A percentile compares a stretch with the other conserved stretches of the same genome.
Conservation (phyloP, 106 monocot genomes). For the Posidonia australis region DNA sequence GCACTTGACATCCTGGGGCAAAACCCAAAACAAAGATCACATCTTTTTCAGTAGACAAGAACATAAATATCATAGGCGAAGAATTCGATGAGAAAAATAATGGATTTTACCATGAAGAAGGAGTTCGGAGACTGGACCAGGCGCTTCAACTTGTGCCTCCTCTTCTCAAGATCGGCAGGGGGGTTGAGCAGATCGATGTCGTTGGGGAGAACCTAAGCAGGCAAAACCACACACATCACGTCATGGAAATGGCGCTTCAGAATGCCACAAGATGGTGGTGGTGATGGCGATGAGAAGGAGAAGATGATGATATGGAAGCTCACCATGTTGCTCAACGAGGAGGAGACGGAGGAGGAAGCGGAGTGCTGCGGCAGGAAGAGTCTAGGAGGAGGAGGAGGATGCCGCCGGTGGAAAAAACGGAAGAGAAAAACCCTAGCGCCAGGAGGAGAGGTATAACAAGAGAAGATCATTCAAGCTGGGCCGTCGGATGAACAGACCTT, state of each 20-base stretch:
- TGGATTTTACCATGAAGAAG: slow-evolving; percentile 41
- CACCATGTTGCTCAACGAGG: not conserved
- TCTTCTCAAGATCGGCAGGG: slow-evolving; percentile 49
- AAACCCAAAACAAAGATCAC: not conserved
- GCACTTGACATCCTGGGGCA: slow-evolving; percentile 55
- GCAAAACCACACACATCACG: too few species aligned
- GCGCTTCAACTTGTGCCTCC: slow-evolving; percentile 56
- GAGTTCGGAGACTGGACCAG: slow-evolving; percentile 58
- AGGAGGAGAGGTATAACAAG: not conserved
- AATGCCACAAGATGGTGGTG: not conserved
- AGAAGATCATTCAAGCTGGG: not conserved
- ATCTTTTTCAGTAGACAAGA: not conserved
- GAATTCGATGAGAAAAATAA: not conserved
- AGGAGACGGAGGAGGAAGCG: not conserved
- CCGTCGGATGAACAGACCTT: not conserved
- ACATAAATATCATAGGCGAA: not conserved
- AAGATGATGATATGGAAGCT: not conserved
- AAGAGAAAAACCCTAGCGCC: not conserved
- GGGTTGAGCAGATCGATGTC: slow-evolving; percentile 58
- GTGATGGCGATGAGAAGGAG: not conserved
- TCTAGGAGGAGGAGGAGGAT: too few species aligned
- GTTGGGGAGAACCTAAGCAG: slow-evolving; percentile 43
- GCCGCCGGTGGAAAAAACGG: too few species aligned
- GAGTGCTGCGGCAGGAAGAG: not conserved
- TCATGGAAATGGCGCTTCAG: not conserved